Base-by-base conservation (phyloP, 1,139 yeast genomes). In the Blastobotrys ciferrii region DNA sequence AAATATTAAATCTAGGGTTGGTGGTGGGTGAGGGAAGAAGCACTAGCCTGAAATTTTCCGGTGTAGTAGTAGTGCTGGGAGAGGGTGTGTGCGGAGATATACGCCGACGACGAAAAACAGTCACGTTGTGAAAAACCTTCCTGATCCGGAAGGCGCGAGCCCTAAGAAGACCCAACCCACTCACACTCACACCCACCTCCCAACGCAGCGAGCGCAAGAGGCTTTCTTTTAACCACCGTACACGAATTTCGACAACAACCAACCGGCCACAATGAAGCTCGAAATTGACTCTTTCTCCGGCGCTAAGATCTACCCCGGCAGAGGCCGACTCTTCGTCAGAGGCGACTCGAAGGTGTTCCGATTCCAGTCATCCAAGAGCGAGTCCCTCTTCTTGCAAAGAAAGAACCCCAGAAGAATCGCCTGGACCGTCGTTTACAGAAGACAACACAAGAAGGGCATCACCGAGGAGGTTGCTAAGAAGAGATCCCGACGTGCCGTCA, bases 371-470 rank as follows among this genome's bases (percentile, higher is more conserved):
- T 87, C 97, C 66, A 94, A 92, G 81, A 82, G 95, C 72, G 94
- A 96, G 70, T 89, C 98, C 73, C 85, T 92, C 72, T 92, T 92
- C 95, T 84, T 84, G 73, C 99, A 94, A 83, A 89, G 98, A 85
- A 92, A 92, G 95, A 92, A 94, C 91, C 99, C 98, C 80, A 89
- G 98, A 84, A 87, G 96, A 84, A 84, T 92, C 73, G 85, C 98
- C 63, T 92, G 99, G 99, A 92, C 99, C 65, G 97, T 91, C 71
- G 84, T 92, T 70, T 92, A 81, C 92, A 92, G 99, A 85, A 87
- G 96, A 81, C 96, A 91, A 81, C 98, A 92, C 95, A 91, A 88
- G 87, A 92, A 92, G 82, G 99, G 99, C 82, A 82, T 91, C 72
- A 84, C 97, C 71, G 98, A 92, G 82, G 98, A 92, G 81, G 86